Evolutionary conservation across 805 yeast species (phyloP), one percentile per base, ranked within the genome.

Genomic region (Clavispora vitiphila): DNA sequence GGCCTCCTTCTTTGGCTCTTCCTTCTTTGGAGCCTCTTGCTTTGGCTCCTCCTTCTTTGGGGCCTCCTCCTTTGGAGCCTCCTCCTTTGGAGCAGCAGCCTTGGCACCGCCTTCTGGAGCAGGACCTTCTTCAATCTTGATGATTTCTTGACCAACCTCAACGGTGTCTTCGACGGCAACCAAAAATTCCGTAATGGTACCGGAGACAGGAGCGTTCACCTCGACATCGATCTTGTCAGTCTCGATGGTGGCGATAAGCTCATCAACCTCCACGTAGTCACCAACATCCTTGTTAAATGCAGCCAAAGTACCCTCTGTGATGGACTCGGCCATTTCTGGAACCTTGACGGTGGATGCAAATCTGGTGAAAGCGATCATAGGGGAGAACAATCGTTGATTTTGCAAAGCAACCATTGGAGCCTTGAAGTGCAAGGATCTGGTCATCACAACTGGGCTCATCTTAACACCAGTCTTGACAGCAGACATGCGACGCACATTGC

Each of bases 311-410:
- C 99, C 99, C 67, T 93, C 99, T 32, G 96, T 87, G 60, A 93
- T 83, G 38, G 97, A 90, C 71, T 93, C 99, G 34, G 99, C 98
- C 97, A 93, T 89, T 51, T 87, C 95, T 37, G 99, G 99, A 18
- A 93, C 98, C 65, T 89, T 86, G 40, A 91, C 95, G 32, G 62
- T 62, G 19, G 72, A 64, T 29, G 69, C 72, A 35, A 62, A 62
- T 56, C 75, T 63, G 47, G 50, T 55, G 53, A 64, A 63, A 15
- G 51, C 43, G 51, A 64, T 11, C 39, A 23, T 18, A 8, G 42
- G 42, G 2, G 29, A 8, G 25, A 20, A 23, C 11, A 29, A 4
- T 15, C 29, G 14, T 26, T 22, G 30, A 16, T 8, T 19, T 16
- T 21, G n/a, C 30, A 16, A 16, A 8, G 22, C 38, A 8, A 25